Base-by-base conservation (phyloP, 164 flowering plant species). In the Malania oleifera region DNA sequence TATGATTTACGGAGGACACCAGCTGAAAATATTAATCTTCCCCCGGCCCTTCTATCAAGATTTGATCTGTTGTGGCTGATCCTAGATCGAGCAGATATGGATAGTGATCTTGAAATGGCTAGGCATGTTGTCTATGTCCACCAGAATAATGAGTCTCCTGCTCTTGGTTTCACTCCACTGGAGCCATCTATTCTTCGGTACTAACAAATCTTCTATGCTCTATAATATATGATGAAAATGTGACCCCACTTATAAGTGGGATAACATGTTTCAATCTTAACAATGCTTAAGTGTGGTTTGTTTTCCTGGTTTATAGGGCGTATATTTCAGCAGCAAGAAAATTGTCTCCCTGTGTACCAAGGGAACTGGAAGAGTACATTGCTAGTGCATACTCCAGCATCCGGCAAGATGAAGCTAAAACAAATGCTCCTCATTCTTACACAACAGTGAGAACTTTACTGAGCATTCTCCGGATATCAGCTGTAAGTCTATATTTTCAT, bases 1-100 rank as follows among this genome's bases (percentile, higher is more conserved):
- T 95, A 95, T 75, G 97, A 95, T 66, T 71, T 89, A 56, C 70
- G 99, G 17, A 80, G 99, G 79, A 85, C 96, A 59, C 99, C 99
- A 56, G 98, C 99, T 17, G 99, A 95, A 75, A 95, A 95, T 64
- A 91, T 95, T 55, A 95, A 95, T 77, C 98, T 91, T 52, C 99
- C 99, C 67, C 98, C 99, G 24, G 99, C 99, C 2, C 84, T 95
- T 60, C 70, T 95, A 29, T 95, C 98, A 62, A 84, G 99, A 60
- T 95, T 95, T 78, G 99, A 95, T 73, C 90, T 95, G 41, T 67
- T 95, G 35, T 91, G 99, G 99, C 62, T 95, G 74, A 95, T 95
- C 66, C 75, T 95, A 15, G 99, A 95, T 68, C 71, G 83, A 60
- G 99, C 99, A 34, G 99, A 95, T 67, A 91, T 95, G 99, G 98